Conservation (phyloP, 441 rosid genomes). For the Syzygium malaccense region DNA sequence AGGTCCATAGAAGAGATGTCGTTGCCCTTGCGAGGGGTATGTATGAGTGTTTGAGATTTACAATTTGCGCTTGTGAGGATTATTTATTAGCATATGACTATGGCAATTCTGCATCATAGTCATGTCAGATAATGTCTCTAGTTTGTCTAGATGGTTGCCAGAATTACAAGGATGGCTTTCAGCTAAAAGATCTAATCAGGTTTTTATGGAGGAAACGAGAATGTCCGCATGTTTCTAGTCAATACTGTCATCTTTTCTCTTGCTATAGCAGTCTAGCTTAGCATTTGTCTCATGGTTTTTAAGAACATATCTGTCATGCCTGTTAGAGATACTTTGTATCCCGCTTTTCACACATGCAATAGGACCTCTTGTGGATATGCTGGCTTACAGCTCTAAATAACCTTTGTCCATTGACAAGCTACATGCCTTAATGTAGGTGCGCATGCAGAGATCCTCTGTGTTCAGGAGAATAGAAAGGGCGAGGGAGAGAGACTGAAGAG, state of each 20-base stretch:
- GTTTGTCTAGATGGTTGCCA: background rate
- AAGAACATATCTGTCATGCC: background rate
- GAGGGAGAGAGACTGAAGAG: conserved; percentile 73
- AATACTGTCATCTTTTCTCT: background rate
- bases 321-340: background rate
- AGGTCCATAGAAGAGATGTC: conserved; percentile 39
- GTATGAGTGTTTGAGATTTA: background rate
- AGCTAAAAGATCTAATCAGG: background rate
- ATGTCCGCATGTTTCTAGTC: background rate
- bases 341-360: background rate
- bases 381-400: background rate
- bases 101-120: background rate
- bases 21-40: conserved; percentile 85
- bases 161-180: background rate
- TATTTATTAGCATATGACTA: background rate
- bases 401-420: background rate
- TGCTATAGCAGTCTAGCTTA: background rate
- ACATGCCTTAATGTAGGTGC: conserved; percentile 36
- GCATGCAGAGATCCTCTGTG: conserved; percentile 58
- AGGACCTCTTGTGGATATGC: background rate
- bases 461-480: conserved; percentile 61
- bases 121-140: background rate
- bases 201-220: background rate
- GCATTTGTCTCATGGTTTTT: background rate
- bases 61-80: background rate